A percentile compares a stretch with the other conserved stretches of the same genome.
Evolutionary conservation across 148 eudicot species (phyloP).

Genomic region (Rhododendron griersonianum): DNA sequence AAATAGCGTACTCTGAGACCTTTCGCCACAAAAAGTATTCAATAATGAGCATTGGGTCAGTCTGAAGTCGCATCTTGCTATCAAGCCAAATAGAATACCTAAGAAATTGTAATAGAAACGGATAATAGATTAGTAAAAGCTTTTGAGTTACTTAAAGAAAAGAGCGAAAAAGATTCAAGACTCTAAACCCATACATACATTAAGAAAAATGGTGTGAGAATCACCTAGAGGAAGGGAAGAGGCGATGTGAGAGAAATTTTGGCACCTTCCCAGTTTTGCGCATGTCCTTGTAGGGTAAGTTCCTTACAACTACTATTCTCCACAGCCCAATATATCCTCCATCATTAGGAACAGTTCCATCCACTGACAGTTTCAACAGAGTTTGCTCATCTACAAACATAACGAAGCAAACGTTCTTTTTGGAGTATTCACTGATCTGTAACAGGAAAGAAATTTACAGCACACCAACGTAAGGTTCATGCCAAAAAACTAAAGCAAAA

Average conservation of each 20-base stretch:
- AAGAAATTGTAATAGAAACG: conserved; percentile 1
- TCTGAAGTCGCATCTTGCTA: conserved; percentile 80
- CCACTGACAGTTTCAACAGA: conserved; percentile 52
- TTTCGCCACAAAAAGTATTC: conserved; percentile 83
- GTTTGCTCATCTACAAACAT: conserved; percentile 94
- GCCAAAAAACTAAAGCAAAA: neutral
- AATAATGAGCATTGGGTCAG: conserved; percentile 81
- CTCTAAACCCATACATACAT: conserved; percentile 2
- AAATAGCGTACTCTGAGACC: conserved; percentile 88
- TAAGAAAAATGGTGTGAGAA: conserved; percentile 14
- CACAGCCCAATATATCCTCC: conserved; percentile 77
- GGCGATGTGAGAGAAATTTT: conserved; percentile 89
- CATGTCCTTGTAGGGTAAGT: conserved; percentile 85
- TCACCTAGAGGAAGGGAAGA: conserved; percentile 93
- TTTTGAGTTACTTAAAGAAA: neutral
- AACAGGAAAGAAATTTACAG: conserved; percentile 22
- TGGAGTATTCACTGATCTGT: conserved; percentile 92
- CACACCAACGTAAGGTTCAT: neutral
- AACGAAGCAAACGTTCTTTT: conserved; percentile 81
- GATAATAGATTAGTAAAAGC: neutral
- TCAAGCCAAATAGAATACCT: conserved; percentile 99
- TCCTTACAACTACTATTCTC: conserved; percentile 71
- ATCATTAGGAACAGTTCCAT: conserved; percentile 78
- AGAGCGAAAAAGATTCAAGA: neutral
- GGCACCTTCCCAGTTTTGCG: conserved; percentile 99